phyloP scores from a whole-genome alignment of 177 flowering plant species.

The Vitis hybrid region DNA sequence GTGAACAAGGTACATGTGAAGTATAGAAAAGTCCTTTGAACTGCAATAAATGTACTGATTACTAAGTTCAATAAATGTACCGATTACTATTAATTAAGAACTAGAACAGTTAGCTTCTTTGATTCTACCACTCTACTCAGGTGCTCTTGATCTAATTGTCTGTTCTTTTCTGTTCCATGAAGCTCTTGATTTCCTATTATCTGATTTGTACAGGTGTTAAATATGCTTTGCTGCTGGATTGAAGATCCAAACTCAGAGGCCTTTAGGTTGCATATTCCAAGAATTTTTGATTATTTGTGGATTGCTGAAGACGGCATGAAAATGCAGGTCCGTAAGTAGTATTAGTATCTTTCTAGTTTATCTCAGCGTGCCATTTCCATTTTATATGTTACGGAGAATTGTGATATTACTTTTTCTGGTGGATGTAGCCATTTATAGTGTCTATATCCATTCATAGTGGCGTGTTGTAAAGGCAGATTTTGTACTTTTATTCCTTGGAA shows the following conservation, averaged over 20 bases:
- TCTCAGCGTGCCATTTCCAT: background rate
- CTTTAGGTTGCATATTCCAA: slow-evolving; percentile 57
- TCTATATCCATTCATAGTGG: background rate
- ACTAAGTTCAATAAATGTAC: no score
- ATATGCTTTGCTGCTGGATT: slow-evolving; percentile 75
- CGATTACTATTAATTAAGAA: no score
- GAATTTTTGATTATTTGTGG: slow-evolving; percentile 56
- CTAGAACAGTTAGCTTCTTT: no score
- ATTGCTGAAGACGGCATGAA: slow-evolving; percentile 82
- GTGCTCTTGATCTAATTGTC: background rate
- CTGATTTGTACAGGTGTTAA: slow-evolving; percentile 41
- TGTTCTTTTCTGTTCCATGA: background rate
- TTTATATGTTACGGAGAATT: background rate
- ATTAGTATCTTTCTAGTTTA: background rate
- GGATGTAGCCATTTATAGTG: background rate
- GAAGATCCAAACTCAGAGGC: slow-evolving; percentile 72
- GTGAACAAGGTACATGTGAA: slow-evolving; percentile 58
- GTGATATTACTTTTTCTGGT: no score
- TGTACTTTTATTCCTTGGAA: no score
- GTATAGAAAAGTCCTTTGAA: background rate
- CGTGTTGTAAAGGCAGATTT: no score
- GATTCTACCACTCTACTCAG: background rate
- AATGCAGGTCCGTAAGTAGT: slow-evolving; percentile 48
- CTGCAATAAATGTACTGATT: background rate
- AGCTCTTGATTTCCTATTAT: background rate